Conservation (phyloP, 495 filamentous ascomycete genomes). For the Aspergillus asperescens region DNA sequence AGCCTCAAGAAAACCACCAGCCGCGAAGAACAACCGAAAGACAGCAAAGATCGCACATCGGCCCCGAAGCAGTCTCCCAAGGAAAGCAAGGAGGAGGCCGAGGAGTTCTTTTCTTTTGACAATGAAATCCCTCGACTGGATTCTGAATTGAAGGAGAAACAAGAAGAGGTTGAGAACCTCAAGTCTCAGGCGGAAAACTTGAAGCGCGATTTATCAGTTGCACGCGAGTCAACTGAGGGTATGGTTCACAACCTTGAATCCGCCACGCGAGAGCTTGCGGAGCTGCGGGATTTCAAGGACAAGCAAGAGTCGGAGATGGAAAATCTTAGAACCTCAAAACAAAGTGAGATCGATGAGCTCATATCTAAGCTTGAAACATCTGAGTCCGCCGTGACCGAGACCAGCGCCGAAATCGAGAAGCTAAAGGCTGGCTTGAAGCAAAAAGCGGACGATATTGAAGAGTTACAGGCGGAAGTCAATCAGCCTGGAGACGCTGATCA, state of each 20-base stretch:
- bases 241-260: constrained; percentile 59
- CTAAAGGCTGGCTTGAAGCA: constrained; percentile 52
- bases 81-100: constrained; percentile 43
- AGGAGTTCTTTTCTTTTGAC: constrained; percentile 89
- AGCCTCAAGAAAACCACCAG: constrained; percentile 42
- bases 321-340: constrained; percentile 25
- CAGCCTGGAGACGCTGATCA: constrained; percentile 36
- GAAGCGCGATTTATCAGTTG: constrained; percentile 47
- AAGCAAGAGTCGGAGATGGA: constrained; percentile 46
- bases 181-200: constrained; percentile 56
- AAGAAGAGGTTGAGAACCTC: constrained; percentile 61
- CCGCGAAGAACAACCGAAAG: constrained; percentile 18
- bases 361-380: constrained; percentile 36
- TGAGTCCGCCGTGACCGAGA: constrained; percentile 43
- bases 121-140: constrained; percentile 66
- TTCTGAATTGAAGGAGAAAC: constrained; percentile 52
- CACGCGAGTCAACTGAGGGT: constrained; percentile 59
- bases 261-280: constrained; percentile 53
- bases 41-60: constrained; percentile 15
- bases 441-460: constrained; percentile 49
- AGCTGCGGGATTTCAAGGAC: constrained; percentile 54
- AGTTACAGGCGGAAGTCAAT: constrained; percentile 39
- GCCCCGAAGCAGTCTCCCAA: not conserved
- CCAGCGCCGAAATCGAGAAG: constrained; percentile 43
- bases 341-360: constrained; percentile 38